Percentiles rank a stretch among this genome's conserved stretches.
These are phyloP conservation scores for Plasmopara viticola DNA, from an alignment of 352 stramenopile genomes.

Conservation along the genomic window DNA sequence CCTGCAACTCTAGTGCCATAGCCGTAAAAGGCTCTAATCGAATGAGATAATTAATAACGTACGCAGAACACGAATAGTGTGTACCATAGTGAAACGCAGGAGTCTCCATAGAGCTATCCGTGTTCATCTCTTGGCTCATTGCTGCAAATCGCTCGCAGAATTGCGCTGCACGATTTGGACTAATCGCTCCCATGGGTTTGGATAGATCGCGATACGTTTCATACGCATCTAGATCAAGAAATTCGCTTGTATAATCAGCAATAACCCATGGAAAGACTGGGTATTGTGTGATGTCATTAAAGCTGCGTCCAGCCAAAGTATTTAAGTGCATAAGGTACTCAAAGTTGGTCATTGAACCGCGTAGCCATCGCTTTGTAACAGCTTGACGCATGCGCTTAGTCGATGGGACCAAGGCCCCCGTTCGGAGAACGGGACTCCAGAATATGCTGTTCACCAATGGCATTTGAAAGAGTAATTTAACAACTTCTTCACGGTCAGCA, in stretches of 20 bases:
- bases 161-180: constrained; percentile 64
- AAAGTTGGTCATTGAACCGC: constrained; percentile 81
- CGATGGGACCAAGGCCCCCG: constrained; percentile 51
- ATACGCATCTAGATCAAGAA: constrained; percentile 77
- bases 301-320: constrained; percentile 91
- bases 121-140: constrained; percentile 42
- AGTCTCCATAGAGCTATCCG: constrained; percentile 29
- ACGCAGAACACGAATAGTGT: constrained; percentile 95
- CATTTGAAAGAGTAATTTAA: constrained; percentile 74
- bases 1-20: constrained; percentile 57
- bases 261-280: constrained; percentile 96
- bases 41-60: constrained; percentile 96
- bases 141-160: constrained; percentile 83
- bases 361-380: constrained; percentile 66
- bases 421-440: constrained; percentile 64
- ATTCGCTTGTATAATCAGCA: constrained; percentile 80
- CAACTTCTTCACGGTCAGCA: constrained; percentile 50
- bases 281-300: constrained; percentile 99
- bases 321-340: constrained; percentile 97
- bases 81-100: constrained; percentile 96
- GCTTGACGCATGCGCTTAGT: constrained; percentile 62
- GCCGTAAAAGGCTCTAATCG: constrained; percentile 86
- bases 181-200: constrained; percentile 92
- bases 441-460: constrained; percentile 78
- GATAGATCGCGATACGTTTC: constrained; percentile 89